These are phyloP conservation scores for Thelephora aurantiotincta DNA, from an alignment of 768 basidiomycete species.

Conservation along the genomic window DNA sequence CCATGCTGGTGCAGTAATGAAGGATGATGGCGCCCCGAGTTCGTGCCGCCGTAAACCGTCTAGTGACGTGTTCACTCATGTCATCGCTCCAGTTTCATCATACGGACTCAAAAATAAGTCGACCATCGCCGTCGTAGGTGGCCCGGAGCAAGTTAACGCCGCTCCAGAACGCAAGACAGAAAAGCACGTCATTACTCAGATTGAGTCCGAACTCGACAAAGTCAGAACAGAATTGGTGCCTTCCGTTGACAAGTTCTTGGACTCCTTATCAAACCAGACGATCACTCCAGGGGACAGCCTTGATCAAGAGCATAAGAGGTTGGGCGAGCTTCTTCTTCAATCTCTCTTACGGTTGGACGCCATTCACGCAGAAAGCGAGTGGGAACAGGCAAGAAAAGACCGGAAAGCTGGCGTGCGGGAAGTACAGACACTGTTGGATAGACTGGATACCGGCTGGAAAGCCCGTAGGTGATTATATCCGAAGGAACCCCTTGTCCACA, in stretches of 20 bases:
- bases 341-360: constrained; percentile 80
- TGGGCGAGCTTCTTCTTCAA: constrained; percentile 79
- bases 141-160: constrained; percentile 16
- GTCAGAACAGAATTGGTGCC: constrained; percentile 43
- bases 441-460: constrained; percentile 59
- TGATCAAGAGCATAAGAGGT: constrained; percentile 34
- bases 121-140: constrained; percentile 56
- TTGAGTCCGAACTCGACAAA: constrained; percentile 36
- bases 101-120: constrained; percentile 62
- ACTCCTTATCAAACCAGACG: constrained; percentile 5
- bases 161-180: constrained; percentile 25
- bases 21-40: constrained; percentile 62
- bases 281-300: constrained; percentile 11
- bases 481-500: too few species aligned
- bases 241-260: constrained; percentile 41
- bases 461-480: constrained; percentile 4
- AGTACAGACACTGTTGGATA: constrained; percentile 73
- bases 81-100: constrained; percentile 38
- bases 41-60: constrained; percentile 14
- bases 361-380: constrained; percentile 55
- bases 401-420: constrained; percentile 79
- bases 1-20: constrained; percentile 83
- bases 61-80: background rate
- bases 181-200: constrained; percentile 33
- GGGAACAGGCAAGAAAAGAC: constrained; percentile 65